Percentiles rank a stretch among this genome's conserved stretches.
phyloP scores from a whole-genome alignment of 495 filamentous ascomycete species.

The Podospora bellae-mahoneyi region DNA sequence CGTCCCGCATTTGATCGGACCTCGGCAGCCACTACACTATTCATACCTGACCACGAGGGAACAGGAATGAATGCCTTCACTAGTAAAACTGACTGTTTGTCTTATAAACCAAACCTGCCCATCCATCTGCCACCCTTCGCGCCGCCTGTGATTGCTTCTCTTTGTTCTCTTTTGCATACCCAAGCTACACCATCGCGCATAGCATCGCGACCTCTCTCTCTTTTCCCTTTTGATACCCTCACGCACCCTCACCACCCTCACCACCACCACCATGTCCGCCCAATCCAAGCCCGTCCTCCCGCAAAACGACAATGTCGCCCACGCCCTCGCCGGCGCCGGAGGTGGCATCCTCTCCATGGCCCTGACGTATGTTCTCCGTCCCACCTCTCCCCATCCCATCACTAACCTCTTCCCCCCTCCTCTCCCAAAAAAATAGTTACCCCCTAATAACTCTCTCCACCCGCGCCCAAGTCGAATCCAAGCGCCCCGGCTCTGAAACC shows the following conservation, averaged over 20 bases:
- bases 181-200: neutral
- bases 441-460: slow-evolving; percentile 97
- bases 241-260: neutral
- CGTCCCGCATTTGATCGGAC: slow-evolving; percentile 28
- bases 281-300: slow-evolving; percentile 48
- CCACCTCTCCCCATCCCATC: slow-evolving; percentile 13
- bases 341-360: slow-evolving; percentile 94
- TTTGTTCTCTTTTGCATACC: neutral
- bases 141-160: neutral
- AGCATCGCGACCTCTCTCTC: neutral
- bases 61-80: neutral
- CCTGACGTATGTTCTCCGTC: slow-evolving; percentile 63
- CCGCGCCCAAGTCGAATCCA: slow-evolving; percentile 95
- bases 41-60: neutral
- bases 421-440: slow-evolving; percentile 49
- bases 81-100: neutral
- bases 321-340: slow-evolving; percentile 82
- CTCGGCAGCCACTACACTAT: slow-evolving; percentile 21
- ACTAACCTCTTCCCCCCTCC: slow-evolving; percentile 6
- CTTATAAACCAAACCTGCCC: neutral
- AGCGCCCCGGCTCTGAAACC: slow-evolving; percentile 66
- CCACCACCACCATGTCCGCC: slow-evolving; percentile 29
- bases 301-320: slow-evolving; percentile 87
- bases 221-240: neutral
- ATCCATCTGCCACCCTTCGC: neutral